Conservation (phyloP, 495 filamentous ascomycete species). For the Hypoxylon lienhwacheense region DNA sequence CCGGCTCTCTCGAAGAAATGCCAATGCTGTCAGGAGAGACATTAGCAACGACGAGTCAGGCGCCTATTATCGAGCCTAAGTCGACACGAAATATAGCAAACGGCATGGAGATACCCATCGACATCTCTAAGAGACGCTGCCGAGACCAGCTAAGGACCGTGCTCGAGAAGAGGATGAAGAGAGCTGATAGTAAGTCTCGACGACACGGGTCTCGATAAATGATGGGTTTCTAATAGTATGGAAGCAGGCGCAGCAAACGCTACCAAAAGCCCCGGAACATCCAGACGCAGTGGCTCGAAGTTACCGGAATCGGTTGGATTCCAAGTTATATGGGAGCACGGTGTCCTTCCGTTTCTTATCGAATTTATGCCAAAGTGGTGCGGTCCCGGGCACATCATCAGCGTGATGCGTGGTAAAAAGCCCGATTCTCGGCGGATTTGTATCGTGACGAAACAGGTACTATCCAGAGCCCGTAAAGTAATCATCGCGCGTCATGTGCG, state of each 20-base stretch:
- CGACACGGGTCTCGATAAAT: neutral
- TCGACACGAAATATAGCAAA: conserved; percentile 12
- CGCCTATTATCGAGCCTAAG: neutral
- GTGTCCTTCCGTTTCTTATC: conserved; percentile 38
- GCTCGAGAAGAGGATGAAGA: conserved; percentile 30
- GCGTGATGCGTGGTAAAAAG: conserved; percentile 34
- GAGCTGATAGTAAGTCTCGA: conserved; percentile 17
- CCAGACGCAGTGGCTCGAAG: conserved; percentile 18
- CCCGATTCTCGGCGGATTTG: conserved; percentile 34
- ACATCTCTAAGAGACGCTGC: conserved; percentile 36
- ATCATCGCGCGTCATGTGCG: conserved; percentile 36
- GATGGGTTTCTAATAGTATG: conserved; percentile 9
- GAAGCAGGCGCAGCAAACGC: conserved; percentile 16
- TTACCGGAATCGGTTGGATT: conserved; percentile 35
- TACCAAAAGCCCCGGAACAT: conserved; percentile 26
- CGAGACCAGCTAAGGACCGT: conserved; percentile 32
- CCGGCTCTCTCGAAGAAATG: conserved; percentile 5
- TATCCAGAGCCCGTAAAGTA: conserved; percentile 33
- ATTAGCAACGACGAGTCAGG: neutral
- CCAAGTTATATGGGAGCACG: conserved; percentile 39
- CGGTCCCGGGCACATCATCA: conserved; percentile 39
- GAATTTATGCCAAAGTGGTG: conserved; percentile 42
- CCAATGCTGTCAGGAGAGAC: neutral
- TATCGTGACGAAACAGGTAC: conserved; percentile 29
- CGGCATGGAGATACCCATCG: conserved; percentile 34